A percentile compares a stretch with the other conserved stretches of the same genome.
Conservation (phyloP, 2,329 filamentous ascomycete species). For the Metarhizium robertsii region DNA sequence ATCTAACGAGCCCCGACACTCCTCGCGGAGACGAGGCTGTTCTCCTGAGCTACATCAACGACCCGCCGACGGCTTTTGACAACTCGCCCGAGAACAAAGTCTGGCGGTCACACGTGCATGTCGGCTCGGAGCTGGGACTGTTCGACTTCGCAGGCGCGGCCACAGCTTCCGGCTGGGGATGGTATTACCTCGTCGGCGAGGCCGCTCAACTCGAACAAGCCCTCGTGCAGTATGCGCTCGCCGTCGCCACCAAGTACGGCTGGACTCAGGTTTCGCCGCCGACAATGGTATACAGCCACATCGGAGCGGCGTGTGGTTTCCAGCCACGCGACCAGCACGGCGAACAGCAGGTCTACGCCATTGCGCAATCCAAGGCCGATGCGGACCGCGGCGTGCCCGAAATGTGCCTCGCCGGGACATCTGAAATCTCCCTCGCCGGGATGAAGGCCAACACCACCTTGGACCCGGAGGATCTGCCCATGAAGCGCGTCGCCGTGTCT, state of each 20-base stretch:
- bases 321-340: constrained; percentile 83
- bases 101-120: constrained; percentile 72
- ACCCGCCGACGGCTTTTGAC: constrained; percentile 39
- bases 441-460: constrained; percentile 73
- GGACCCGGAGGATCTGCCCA: constrained; percentile 55
- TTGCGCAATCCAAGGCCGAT: constrained; percentile 59
- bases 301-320: constrained; percentile 86
- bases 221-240: constrained; percentile 75
- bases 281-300: constrained; percentile 83
- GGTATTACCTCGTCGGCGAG: constrained; percentile 93
- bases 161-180: constrained; percentile 87
- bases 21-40: constrained; percentile 58
- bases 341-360: constrained; percentile 84
- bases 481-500: constrained; percentile 74
- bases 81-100: constrained; percentile 23
- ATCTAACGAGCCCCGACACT: constrained; percentile 69
- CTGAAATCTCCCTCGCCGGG: constrained; percentile 88
- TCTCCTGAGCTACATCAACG: constrained; percentile 71
- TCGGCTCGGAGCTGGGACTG: constrained; percentile 78
- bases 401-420: constrained; percentile 74
- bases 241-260: constrained; percentile 59
- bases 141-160: constrained; percentile 80
- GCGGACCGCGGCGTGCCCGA: constrained; percentile 53
- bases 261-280: constrained; percentile 80
- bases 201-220: constrained; percentile 92